Base-by-base conservation (phyloP, 2,329 filamentous ascomycete genomes). In the Bipolaris gigantea region DNA sequence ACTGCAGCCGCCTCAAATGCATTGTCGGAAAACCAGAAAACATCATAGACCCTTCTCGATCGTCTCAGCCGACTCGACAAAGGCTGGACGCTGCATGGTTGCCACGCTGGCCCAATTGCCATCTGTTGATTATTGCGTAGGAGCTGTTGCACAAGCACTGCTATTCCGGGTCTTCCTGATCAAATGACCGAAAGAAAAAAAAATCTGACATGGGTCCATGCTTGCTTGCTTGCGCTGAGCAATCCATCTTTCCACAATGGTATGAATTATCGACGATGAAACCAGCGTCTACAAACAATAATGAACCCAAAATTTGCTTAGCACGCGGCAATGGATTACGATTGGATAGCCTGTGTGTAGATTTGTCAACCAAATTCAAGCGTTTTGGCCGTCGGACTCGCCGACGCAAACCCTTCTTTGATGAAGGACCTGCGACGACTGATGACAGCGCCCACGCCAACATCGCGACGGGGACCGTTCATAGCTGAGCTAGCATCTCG, bases 1-100 rank as follows among this genome's bases (percentile, higher is more conserved):
- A 65, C 61, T 69, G 70, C 70, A 73, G 67, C 62, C 65, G 63
- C 56, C 62, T 64, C 61, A 59, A 66, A 58, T 64, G 58, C 63
- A 44, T 56, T 36, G 41, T 67, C 66, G 69, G 69, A 58, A 65
- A 55, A 62, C 46, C 60, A 69, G 66, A 62, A 61, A 59, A 61
- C 62, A 57, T 57, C 51, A 56, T 43, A 49, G 57, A 56, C 48
- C 60, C 57, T 57, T 62, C 45, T 59, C 50, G 54, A 59, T 41
- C 69, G 67, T 73, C 67, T 72, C 71, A 71, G 67, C 59, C 64
- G 44, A 62, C 59, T 64, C 56, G 45, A 67, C 57, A 32, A 47
- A 51, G 56, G 55, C 48, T 56, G 46, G 30, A 51, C 45, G 53
- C 53, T 59, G 55, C 61, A 53, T 60, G 35, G 61, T 64, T 49